Percentiles rank a stretch among this genome's conserved stretches.
These are phyloP conservation scores for Hymenoscyphus infarciens DNA, from an alignment of 2,329 filamentous ascomycete species.

Conservation along the genomic window DNA sequence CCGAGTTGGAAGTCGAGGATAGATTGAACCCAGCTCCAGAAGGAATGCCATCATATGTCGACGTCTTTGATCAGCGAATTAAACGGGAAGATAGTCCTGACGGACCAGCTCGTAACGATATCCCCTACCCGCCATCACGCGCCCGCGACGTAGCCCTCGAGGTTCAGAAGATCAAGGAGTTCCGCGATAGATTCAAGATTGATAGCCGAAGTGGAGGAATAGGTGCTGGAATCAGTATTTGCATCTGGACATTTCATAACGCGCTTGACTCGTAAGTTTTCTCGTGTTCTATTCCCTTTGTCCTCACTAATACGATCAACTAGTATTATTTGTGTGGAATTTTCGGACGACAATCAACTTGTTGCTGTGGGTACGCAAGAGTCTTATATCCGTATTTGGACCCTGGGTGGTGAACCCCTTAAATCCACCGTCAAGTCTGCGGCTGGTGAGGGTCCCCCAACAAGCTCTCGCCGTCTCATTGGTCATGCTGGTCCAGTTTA, in stretches of 20 bases:
- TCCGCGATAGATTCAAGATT: conserved; percentile 86
- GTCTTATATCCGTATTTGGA: conserved; percentile 95
- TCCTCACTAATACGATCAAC: conserved; percentile 18
- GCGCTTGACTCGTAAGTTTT: conserved; percentile 76
- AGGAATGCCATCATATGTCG: conserved; percentile 71
- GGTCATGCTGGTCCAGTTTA: conserved; percentile 91
- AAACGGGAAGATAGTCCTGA: conserved; percentile 90
- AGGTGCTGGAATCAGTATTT: conserved; percentile 79
- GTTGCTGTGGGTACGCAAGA: conserved; percentile 88
- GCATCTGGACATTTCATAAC: conserved; percentile 99
- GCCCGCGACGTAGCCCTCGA: conserved; percentile 91
- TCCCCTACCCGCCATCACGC: conserved; percentile 83
- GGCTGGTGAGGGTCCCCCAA: conserved; percentile 58
- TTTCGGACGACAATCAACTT: conserved; percentile 84
- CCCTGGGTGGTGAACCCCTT: conserved; percentile 78
- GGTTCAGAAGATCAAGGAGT: conserved; percentile 89
- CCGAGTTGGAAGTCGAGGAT: conserved; percentile 84
- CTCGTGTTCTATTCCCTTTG: conserved; percentile 4
- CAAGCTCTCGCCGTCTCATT: conserved; percentile 72
- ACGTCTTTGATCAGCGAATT: conserved; percentile 82
- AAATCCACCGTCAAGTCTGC: conserved; percentile 61
- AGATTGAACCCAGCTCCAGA: conserved; percentile 65
- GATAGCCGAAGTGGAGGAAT: conserved; percentile 79
- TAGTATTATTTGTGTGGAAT: conserved; percentile 89
- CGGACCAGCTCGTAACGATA: conserved; percentile 69